A percentile compares a stretch with the other conserved stretches of the same genome.
These are phyloP conservation scores for Colletotrichum liriopes DNA, from an alignment of 2,329 filamentous ascomycete genomes.

Conservation along the genomic window DNA sequence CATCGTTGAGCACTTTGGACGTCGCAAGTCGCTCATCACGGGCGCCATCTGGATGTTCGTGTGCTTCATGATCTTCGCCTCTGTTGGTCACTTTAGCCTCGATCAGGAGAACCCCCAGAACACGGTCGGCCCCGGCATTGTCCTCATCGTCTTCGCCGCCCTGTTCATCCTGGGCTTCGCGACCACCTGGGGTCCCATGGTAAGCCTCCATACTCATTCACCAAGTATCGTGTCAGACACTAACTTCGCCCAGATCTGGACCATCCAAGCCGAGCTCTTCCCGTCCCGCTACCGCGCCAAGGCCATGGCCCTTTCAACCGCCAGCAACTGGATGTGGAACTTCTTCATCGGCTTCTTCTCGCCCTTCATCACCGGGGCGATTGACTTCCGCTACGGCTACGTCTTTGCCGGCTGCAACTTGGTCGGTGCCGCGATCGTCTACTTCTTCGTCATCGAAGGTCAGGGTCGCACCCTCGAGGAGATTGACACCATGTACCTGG, in stretches of 20 bases:
- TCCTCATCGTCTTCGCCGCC: conserved; percentile 75
- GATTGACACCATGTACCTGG: conserved; percentile 84
- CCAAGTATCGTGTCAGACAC: background rate
- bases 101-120: conserved; percentile 52
- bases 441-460: conserved; percentile 84
- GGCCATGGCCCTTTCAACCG: conserved; percentile 73
- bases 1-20: conserved; percentile 78
- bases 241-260: conserved; percentile 63
- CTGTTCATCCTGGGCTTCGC: conserved; percentile 78
- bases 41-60: conserved; percentile 74
- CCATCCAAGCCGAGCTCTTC: conserved; percentile 76
- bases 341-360: conserved; percentile 86
- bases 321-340: conserved; percentile 80
- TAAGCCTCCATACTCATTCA: background rate
- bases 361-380: conserved; percentile 81
- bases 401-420: conserved; percentile 83
- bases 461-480: conserved; percentile 83
- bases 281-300: conserved; percentile 73
- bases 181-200: conserved; percentile 53
- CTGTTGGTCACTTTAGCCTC: conserved; percentile 66
- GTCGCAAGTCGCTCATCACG: conserved; percentile 73
- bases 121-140: conserved; percentile 65
- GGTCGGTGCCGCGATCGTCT: conserved; percentile 75
- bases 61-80: conserved; percentile 74
- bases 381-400: conserved; percentile 82